These are phyloP conservation scores for Achlya hypogyna DNA, from an alignment of 352 stramenopile genomes.

Conservation along the genomic window DNA sequence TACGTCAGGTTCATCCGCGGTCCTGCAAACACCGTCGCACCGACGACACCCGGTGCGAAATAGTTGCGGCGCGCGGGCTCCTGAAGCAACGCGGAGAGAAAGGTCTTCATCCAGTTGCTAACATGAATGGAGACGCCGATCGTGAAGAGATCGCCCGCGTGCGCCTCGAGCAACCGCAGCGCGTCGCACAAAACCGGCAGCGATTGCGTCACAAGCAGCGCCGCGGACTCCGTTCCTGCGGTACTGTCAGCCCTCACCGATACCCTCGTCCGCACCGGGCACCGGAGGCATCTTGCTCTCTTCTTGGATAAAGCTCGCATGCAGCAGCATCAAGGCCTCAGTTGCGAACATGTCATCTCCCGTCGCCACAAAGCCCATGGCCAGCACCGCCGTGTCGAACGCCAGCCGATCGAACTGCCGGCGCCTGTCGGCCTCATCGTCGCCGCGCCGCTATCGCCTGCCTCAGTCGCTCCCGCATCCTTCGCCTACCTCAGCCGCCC, in stretches of 20 bases:
- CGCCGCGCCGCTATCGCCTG: background rate
- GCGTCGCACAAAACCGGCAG: slow-evolving; percentile 33
- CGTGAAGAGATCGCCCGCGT: background rate
- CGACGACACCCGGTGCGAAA: no score
- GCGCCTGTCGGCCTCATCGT: background rate
- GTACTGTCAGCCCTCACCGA: slow-evolving; percentile 8
- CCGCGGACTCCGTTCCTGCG: slow-evolving; percentile 22
- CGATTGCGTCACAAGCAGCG: slow-evolving; percentile 26
- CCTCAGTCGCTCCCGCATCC: no score
- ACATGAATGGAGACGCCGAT: slow-evolving; percentile 22
- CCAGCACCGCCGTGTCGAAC: slow-evolving; percentile 39
- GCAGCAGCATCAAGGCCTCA: slow-evolving; percentile 26
- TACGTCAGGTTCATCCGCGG: no score
- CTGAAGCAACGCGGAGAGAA: slow-evolving; percentile 25
- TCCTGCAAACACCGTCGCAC: no score
- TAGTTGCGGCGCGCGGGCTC: background rate
- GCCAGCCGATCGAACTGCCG: slow-evolving; percentile 33
- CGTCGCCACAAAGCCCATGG: slow-evolving; percentile 30
- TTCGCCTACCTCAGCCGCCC: no score
- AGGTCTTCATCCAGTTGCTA: slow-evolving; percentile 22
- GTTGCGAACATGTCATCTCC: slow-evolving; percentile 27
- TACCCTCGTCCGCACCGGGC: slow-evolving; percentile 27
- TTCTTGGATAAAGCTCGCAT: slow-evolving; percentile 30
- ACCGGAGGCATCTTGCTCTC: slow-evolving; percentile 25
- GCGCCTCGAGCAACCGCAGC: slow-evolving; percentile 27